phyloP scores from a whole-genome alignment of 768 basidiomycete genomes.

The Gyrodon lividus region DNA sequence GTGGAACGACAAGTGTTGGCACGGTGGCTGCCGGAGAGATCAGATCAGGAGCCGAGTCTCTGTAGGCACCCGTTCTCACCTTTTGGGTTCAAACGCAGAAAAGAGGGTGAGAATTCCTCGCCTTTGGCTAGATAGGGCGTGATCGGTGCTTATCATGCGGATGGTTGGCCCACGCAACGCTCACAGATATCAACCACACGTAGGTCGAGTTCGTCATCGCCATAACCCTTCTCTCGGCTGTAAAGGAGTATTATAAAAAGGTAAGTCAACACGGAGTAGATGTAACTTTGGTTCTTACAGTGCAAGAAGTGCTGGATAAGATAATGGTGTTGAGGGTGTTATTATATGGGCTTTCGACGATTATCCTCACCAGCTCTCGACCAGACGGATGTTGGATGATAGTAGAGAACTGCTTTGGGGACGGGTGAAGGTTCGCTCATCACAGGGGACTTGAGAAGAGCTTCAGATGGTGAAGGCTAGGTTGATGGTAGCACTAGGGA shows the following conservation, averaged over 20 bases:
- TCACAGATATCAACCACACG: conserved; percentile 65
- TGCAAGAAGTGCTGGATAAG: conserved; percentile 47
- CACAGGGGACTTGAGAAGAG: neutral
- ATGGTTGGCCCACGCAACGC: conserved; percentile 9
- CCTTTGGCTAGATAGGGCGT: conserved; percentile 55
- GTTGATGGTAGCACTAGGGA: neutral
- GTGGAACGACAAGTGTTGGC: conserved; percentile 83
- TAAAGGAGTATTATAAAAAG: conserved; percentile 3
- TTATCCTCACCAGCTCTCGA: conserved; percentile 54
- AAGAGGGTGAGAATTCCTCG: conserved; percentile 74
- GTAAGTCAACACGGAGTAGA: neutral
- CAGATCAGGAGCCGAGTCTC: conserved; percentile 8
- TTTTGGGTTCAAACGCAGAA: conserved; percentile 74
- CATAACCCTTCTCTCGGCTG: conserved; percentile 81
- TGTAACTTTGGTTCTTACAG: conserved; percentile 40
- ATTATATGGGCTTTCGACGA: neutral
- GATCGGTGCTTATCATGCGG: neutral
- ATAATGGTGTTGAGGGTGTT: neutral
- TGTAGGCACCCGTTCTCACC: conserved; percentile 38
- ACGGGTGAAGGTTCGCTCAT: conserved; percentile 27
- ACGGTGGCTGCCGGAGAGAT: conserved; percentile 57
- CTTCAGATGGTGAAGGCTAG: neutral
- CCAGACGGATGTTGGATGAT: conserved; percentile 60
- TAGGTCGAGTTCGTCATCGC: conserved; percentile 68
- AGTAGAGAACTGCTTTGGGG: conserved; percentile 83